These are phyloP conservation scores for Candida hispaniensis DNA, from an alignment of 805 yeast genomes.

Conservation along the genomic window DNA sequence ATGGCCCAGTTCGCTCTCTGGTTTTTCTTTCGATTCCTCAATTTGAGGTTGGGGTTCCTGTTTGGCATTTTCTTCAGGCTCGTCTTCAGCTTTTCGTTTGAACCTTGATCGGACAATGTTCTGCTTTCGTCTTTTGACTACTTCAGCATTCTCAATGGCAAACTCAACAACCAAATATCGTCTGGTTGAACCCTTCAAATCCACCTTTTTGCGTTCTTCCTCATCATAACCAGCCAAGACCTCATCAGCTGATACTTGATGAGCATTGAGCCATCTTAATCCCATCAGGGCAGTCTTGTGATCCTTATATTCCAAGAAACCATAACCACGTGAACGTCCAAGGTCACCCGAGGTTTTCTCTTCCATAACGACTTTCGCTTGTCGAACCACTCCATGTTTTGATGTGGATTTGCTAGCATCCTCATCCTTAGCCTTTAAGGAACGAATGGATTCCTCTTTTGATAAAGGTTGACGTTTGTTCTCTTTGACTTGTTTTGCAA, in stretches of 20 bases:
- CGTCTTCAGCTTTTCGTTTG: constrained; percentile 24
- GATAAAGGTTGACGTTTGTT: constrained; percentile 71
- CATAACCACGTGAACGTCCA: constrained; percentile 95
- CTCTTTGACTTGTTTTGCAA: constrained; percentile 78
- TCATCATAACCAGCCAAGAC: constrained; percentile 30
- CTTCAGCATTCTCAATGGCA: constrained; percentile 92
- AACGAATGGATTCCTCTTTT: constrained; percentile 78
- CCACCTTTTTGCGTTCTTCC: constrained; percentile 20
- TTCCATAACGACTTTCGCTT: constrained; percentile 87
- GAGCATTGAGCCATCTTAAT: constrained; percentile 92
- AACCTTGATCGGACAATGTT: constrained; percentile 20
- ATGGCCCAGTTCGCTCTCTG: too few species aligned
- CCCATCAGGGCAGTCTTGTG: constrained; percentile 93
- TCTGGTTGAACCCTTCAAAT: constrained; percentile 33
- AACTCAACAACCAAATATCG: constrained; percentile 87
- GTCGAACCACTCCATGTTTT: constrained; percentile 83
- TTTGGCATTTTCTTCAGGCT: too few species aligned
- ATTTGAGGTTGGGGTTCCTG: too few species aligned
- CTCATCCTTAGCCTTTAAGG: constrained; percentile 42
- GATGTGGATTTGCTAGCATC: constrained; percentile 53
- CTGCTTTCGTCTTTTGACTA: constrained; percentile 81
- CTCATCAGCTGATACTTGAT: constrained; percentile 64
- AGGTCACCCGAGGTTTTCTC: constrained; percentile 75
- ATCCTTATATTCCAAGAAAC: constrained; percentile 86
- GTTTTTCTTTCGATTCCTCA: too few species aligned